Conservation (phyloP, 352 stramenopile species). For the Pythium grandisporangium region DNA sequence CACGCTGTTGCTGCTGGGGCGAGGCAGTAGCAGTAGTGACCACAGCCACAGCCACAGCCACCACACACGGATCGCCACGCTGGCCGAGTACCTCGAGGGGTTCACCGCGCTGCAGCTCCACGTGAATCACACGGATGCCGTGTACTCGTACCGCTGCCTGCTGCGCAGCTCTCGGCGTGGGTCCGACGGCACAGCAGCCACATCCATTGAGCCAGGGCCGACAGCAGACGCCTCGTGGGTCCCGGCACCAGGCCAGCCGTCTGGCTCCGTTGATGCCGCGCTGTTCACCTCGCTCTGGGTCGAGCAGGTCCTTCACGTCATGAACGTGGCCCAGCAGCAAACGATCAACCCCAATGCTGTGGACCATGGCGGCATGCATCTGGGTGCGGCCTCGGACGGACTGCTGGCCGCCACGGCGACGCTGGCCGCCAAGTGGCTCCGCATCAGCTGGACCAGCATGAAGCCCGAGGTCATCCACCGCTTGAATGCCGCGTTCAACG, state of each 20-base stretch:
- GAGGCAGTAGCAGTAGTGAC: too few relatives aligned
- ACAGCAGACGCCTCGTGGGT: too few relatives aligned
- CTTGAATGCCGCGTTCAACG: conserved; percentile 24
- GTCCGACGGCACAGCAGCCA: background rate
- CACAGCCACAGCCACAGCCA: too few relatives aligned
- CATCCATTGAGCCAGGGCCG: conserved; percentile 6
- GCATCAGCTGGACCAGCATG: conserved; percentile 27
- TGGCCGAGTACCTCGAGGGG: conserved; percentile 16
- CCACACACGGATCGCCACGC: conserved; percentile 8
- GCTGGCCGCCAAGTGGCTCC: conserved; percentile 25
- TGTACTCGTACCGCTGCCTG: conserved; percentile 23
- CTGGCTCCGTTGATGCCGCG: background rate
- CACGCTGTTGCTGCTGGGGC: conserved; percentile 7
- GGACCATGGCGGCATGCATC: conserved; percentile 23
- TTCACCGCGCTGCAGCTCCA: conserved; percentile 22
- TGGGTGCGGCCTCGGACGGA: conserved; percentile 21
- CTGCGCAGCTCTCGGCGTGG: conserved; percentile 3
- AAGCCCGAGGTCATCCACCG: conserved; percentile 31
- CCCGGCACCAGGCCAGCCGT: too few relatives aligned
- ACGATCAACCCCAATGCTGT: background rate
- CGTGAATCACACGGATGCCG: conserved; percentile 18
- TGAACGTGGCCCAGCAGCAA: background rate
- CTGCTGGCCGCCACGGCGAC: conserved; percentile 15
- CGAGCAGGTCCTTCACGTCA: background rate
- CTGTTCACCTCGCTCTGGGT: background rate